Percentiles rank a stretch among this genome's conserved stretches.
Evolutionary conservation across 1,139 yeast genomes (phyloP).

Genomic region (Candida tunisiensis): DNA sequence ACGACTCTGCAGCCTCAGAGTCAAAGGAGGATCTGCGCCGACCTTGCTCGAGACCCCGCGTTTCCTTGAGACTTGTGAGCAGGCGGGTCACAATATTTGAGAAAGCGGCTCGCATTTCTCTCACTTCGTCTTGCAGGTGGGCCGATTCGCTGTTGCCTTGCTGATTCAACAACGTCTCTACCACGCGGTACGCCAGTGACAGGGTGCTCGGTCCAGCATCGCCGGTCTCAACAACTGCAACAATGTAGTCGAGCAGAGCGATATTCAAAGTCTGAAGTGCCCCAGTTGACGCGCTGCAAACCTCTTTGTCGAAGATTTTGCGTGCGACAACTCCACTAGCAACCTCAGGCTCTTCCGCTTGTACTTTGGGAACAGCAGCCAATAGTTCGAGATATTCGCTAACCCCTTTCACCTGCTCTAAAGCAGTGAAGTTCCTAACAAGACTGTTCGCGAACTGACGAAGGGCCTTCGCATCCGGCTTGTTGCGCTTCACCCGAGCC

Average conservation of each 20-base stretch:
- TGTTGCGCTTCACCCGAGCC: constrained; percentile 35
- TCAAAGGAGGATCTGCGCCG: background rate
- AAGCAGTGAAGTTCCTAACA: constrained; percentile 45
- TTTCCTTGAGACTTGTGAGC: constrained; percentile 4
- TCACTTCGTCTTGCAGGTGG: constrained; percentile 1
- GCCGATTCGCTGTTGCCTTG: background rate
- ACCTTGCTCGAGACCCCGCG: no score
- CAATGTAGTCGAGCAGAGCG: constrained; percentile 31
- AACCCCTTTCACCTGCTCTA: constrained; percentile 52
- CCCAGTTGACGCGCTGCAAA: no score
- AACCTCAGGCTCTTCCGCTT: constrained; percentile 25
- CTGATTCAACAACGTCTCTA: background rate
- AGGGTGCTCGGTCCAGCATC: constrained; percentile 13
- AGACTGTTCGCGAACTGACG: constrained; percentile 60
- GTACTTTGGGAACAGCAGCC: constrained; percentile 11
- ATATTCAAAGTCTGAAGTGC: constrained; percentile 35
- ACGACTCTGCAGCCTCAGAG: no score
- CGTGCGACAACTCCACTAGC: constrained; percentile 37
- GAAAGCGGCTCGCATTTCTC: constrained; percentile 5
- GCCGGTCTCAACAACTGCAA: constrained; percentile 12
- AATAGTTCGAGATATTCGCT: constrained; percentile 29
- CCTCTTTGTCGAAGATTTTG: no score
- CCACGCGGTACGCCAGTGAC: constrained; percentile 13
- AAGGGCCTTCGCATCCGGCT: constrained; percentile 46
- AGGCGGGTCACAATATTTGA: constrained; percentile 8